Base-by-base conservation (phyloP, 1,139 yeast genomes). In the Ogataea hybrid region DNA sequence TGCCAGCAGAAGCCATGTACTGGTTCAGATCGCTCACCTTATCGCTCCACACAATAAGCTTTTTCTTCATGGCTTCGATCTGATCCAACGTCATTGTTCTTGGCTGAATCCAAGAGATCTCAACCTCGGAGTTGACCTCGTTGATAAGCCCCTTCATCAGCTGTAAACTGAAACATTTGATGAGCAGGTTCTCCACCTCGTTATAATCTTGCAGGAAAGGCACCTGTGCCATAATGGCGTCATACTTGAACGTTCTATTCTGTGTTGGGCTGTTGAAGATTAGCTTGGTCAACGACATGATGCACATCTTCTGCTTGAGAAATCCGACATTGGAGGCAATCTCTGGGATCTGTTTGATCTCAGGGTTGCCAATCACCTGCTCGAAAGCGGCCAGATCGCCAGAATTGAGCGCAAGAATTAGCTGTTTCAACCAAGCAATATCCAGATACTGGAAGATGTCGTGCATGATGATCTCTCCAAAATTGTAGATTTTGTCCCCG, bases 101-200 rank as follows among this genome's bases (percentile, higher is more conserved):
- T 43, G 98, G 97, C 68, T 92, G 97, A 49, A 90, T 82, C 97
- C 98, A 92, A 17, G 87, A 81, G 41, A 92, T 81, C 22, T 84
- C 79, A 49, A 92, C 86, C 10, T 82, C 68, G 60, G 83, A 78
- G 43, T 79, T 78, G 38, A 89, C 88, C 68, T 92, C 96, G 62
- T 92, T 95, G 56, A 92, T 92, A 42, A 77, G 73, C 8, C 98
- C 98, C 64, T 81, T 79, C 55, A 92, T 75, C 54, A 94, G 73
- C 15, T 86, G 86, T 48, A 92, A 70, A 46, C 94, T 81, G 50
- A 94, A 79, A 36, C 97, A 92, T 68, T 87, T 87, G 82, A 94
- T 92, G 33, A 92, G 84, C 58, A 92, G 71, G 56, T 83, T 85
- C 67, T 94, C 98, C 32, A 94, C 95, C 52, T 84, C 89, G 51